Conservation (phyloP, 2,329 filamentous ascomycete genomes). For the Diaporthe vexans region DNA sequence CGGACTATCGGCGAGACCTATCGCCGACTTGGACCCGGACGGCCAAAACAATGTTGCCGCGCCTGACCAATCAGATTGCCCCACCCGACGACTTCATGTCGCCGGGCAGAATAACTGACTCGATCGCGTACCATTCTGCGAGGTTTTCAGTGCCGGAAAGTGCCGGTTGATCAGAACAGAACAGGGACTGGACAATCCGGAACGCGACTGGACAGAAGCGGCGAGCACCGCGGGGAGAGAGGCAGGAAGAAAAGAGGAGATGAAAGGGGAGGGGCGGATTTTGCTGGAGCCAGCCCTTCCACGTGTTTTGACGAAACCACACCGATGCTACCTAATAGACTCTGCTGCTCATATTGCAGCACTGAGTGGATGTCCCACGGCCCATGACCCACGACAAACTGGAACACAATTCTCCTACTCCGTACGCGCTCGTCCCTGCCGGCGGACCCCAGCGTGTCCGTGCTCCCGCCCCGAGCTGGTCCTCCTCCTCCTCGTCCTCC, state of each 20-base stretch:
- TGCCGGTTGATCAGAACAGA: slow-evolving; percentile 26
- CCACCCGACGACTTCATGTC: slow-evolving; percentile 26
- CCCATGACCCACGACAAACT: slow-evolving; percentile 25
- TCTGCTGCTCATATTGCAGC: slow-evolving; percentile 29
- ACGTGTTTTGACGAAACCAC: slow-evolving; percentile 34
- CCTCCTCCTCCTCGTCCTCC: slow-evolving; percentile 21
- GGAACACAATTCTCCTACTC: slow-evolving; percentile 27
- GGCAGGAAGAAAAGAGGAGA: slow-evolving; percentile 6
- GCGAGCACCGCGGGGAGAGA: slow-evolving; percentile 27
- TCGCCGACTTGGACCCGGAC: slow-evolving; percentile 23
- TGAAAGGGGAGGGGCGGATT: slow-evolving; percentile 18
- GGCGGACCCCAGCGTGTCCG: slow-evolving; percentile 35
- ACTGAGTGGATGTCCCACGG: slow-evolving; percentile 6
- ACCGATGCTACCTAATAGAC: slow-evolving; percentile 32
- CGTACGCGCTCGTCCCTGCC: slow-evolving; percentile 27
- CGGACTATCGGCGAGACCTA: slow-evolving; percentile 29
- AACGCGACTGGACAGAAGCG: slow-evolving; percentile 25
- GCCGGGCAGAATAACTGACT: slow-evolving; percentile 27
- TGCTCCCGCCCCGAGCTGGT: slow-evolving; percentile 35
- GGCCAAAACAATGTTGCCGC: slow-evolving; percentile 24
- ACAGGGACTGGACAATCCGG: slow-evolving; percentile 2
- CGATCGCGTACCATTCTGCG: slow-evolving; percentile 31
- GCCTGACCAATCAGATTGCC: slow-evolving; percentile 16
- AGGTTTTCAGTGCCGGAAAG: slow-evolving; percentile 33
- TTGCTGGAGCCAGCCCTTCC: slow-evolving; percentile 23